These are phyloP conservation scores for Chlamydomonas asymmetrica DNA, from an alignment of 139 green algal genomes.

Conservation along the genomic window DNA sequence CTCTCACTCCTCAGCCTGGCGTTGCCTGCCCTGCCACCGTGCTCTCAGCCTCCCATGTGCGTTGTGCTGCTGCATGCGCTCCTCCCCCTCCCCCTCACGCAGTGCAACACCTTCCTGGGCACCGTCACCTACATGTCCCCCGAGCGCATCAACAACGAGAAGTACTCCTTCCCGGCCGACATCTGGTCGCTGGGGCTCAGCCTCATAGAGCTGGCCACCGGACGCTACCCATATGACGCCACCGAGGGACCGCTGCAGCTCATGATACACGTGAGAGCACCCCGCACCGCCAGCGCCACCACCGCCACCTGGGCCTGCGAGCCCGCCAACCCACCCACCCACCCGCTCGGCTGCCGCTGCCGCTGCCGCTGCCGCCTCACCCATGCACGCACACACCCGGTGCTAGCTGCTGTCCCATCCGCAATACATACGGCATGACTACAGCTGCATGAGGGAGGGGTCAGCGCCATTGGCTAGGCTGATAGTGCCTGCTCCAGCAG, in stretches of 20 bases:
- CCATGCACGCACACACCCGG: slow-evolving; percentile 3
- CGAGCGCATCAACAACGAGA: slow-evolving; percentile 84
- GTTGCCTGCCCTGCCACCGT: too few relatives aligned
- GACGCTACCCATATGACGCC: slow-evolving; percentile 88
- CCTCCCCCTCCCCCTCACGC: slow-evolving; percentile 2
- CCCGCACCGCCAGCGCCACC: background rate
- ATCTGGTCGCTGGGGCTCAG: slow-evolving; percentile 89
- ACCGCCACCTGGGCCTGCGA: too few relatives aligned
- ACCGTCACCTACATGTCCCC: slow-evolving; percentile 98
- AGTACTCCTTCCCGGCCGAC: slow-evolving; percentile 82
- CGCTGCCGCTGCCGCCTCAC: background rate
- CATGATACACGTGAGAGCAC: slow-evolving; percentile 71
- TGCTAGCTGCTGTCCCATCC: too few relatives aligned
- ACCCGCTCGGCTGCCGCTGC: too few relatives aligned
- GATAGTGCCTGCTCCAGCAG: too few relatives aligned
- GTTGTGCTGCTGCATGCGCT: too few relatives aligned
- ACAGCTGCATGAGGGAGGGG: too few relatives aligned
- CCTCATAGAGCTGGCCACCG: slow-evolving; percentile 87
- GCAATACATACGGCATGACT: too few relatives aligned
- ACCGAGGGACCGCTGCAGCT: slow-evolving; percentile 70
- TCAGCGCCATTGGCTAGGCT: too few relatives aligned
- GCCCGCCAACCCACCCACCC: too few relatives aligned
- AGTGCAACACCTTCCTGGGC: slow-evolving; percentile 87
- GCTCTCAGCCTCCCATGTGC: too few relatives aligned
- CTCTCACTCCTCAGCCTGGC: too few relatives aligned